Evolutionary conservation across 2,329 filamentous ascomycete genomes (phyloP), one percentile per base, ranked within the genome.

Genomic region (Annulohypoxylon truncatum): DNA sequence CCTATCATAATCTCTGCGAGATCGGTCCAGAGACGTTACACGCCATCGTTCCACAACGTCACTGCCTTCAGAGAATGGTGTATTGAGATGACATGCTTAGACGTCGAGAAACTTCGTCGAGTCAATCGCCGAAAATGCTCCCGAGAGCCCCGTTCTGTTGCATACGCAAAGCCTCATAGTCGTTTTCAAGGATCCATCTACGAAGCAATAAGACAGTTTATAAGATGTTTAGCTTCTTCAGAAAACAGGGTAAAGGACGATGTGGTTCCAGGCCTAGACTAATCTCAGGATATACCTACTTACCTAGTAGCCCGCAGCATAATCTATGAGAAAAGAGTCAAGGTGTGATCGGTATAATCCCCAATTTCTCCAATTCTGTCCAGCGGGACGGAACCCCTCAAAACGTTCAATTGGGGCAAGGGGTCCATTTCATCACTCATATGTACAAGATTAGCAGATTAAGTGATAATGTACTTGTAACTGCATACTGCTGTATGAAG

Each of bases 331-430:
- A 40, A 33, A 20, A 29, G 50, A 42, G 15, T 63, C 26, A 2
- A 67, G 35, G 52, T 48, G 42, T 61, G 42, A 55, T 67, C 69
- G 35, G 35, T 40, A 40, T 40, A 18, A 59, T 68, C 69, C 65
- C 69, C 67, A 71, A 69, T 69, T 71, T 71, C 67, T 64, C 69
- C 69, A 71, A 71, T 66, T 67, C 29, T 65, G 51, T 54, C 64
- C 64, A 65, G 61, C 61, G 63, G 64, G 63, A 63, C 61, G 61
- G 60, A 59, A 63, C 64, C 68, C 60, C 60, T 57, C 59, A 64
- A 46, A 56, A 60, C 15, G 54, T 26, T 61, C 44, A 61, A 65
- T 66, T 68, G 56, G 66, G 59, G 61, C 53, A 64, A 60, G 53
- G 61, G 40, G 60, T 18, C 42, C 20, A 66, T 64, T 66, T 60